These are phyloP conservation scores for Fonsecaea pugnacius DNA, from an alignment of 2,329 filamentous ascomycete species.

Conservation along the genomic window DNA sequence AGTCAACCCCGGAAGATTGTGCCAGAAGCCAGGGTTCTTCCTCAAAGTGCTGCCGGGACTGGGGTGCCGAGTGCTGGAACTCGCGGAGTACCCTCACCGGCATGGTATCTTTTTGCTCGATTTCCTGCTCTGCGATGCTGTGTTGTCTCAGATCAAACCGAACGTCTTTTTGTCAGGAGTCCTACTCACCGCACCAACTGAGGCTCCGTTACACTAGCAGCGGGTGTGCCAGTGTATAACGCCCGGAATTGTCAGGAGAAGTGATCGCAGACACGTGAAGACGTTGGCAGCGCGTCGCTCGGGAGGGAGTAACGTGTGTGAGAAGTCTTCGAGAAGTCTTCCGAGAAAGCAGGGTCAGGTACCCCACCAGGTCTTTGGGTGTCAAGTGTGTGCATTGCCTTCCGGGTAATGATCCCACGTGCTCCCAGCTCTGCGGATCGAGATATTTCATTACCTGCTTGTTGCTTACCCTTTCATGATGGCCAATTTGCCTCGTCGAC, in stretches of 20 bases:
- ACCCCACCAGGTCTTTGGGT: background rate
- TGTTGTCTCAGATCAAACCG: background rate
- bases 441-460: background rate
- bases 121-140: too few relatives aligned
- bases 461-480: background rate
- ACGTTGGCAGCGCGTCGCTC: background rate
- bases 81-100: too few relatives aligned
- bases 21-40: too few relatives aligned
- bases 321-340: background rate
- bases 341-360: background rate
- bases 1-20: too few relatives aligned
- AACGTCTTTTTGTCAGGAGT: background rate
- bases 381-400: background rate
- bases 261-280: background rate
- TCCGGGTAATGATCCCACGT: background rate
- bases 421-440: background rate
- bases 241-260: background rate
- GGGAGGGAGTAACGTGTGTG: background rate
- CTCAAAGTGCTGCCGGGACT: too few relatives aligned
- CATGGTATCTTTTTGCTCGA: too few relatives aligned
- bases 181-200: background rate
- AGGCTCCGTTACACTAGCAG: background rate
- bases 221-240: background rate
- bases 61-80: too few relatives aligned
- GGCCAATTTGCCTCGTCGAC: background rate